Evolutionary conservation across 208 protist species (phyloP).

Genomic region (Trypanosoma avium): DNA sequence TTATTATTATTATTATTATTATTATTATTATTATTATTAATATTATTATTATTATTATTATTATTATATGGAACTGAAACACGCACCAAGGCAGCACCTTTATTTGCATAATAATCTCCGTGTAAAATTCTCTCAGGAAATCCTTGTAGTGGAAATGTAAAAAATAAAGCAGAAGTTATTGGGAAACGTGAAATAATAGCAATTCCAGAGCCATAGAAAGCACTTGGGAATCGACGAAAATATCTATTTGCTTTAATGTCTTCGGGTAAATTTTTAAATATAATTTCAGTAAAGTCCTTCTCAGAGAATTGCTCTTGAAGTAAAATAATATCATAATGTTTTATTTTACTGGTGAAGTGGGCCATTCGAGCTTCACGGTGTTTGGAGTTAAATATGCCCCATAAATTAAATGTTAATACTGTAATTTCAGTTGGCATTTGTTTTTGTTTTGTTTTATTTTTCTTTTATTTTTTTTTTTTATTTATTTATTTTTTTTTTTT

Average conservation of each 20-base stretch:
- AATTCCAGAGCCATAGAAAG: conserved; percentile 85
- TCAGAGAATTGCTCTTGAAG: conserved; percentile 86
- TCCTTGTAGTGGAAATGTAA: conserved; percentile 79
- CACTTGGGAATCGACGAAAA: conserved; percentile 77
- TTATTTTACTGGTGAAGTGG: conserved; percentile 76
- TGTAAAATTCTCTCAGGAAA: conserved; percentile 84
- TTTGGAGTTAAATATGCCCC: conserved; percentile 92
- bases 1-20: neutral
- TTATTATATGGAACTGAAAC: conserved; percentile 45
- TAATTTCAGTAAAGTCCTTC: conserved; percentile 72
- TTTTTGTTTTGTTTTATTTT: neutral
- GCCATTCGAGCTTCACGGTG: conserved; percentile 71
- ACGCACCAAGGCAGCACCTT: conserved; percentile 70
- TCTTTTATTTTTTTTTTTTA: neutral
- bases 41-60: neutral
- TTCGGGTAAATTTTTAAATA: conserved; percentile 36
- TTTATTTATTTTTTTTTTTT: neutral
- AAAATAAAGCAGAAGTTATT: conserved; percentile 73
- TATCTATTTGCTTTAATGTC: conserved; percentile 51
- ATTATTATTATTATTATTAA: neutral
- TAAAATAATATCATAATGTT: conserved; percentile 78
- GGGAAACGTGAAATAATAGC: conserved; percentile 84
- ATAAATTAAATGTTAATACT: conserved; percentile 85
- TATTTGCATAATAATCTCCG: conserved; percentile 90
- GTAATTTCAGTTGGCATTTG: conserved; percentile 35